Percentiles rank a stretch among this genome's conserved stretches.
Conservation (phyloP, 441 rosid genomes). For the Kokia cookei region DNA sequence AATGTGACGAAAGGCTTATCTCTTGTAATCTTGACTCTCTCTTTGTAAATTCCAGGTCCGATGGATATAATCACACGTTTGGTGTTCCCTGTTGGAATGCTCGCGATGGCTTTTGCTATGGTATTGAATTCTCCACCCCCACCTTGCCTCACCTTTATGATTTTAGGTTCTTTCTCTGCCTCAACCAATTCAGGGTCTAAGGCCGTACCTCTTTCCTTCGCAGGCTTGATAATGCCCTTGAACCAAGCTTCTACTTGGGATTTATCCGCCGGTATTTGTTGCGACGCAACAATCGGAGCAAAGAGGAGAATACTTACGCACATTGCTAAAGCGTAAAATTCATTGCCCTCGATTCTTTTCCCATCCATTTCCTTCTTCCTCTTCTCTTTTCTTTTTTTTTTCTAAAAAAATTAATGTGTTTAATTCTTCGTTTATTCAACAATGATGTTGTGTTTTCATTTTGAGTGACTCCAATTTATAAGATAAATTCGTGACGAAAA, state of each 20-base stretch:
- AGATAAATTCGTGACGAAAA: too few relatives aligned
- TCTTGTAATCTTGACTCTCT: slow-evolving; percentile 31
- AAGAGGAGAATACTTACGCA: not conserved
- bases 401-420: too few relatives aligned
- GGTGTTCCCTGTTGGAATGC: too few relatives aligned
- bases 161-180: slow-evolving; percentile 12
- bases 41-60: slow-evolving; percentile 9
- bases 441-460: not conserved
- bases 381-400: too few relatives aligned
- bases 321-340: not conserved
- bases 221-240: slow-evolving; percentile 13
- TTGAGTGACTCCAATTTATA: not conserved
- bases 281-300: not conserved
- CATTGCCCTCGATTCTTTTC: not conserved
- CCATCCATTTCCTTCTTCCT: too few relatives aligned
- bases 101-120: not conserved
- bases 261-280: slow-evolving; percentile 17
- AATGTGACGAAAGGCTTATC: slow-evolving; percentile 36
- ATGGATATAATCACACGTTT: too few relatives aligned
- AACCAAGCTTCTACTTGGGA: slow-evolving; percentile 25
- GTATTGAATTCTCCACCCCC: slow-evolving; percentile 41
- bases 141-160: slow-evolving; percentile 28
- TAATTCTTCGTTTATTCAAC: too few relatives aligned
- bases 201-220: not conserved
- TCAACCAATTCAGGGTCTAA: slow-evolving; percentile 26